Percentiles rank a stretch among this genome's conserved stretches.
Evolutionary conservation across 192 early-diverging fungal genomes (phyloP).

Genomic region (Haplosporangium gracile): DNA sequence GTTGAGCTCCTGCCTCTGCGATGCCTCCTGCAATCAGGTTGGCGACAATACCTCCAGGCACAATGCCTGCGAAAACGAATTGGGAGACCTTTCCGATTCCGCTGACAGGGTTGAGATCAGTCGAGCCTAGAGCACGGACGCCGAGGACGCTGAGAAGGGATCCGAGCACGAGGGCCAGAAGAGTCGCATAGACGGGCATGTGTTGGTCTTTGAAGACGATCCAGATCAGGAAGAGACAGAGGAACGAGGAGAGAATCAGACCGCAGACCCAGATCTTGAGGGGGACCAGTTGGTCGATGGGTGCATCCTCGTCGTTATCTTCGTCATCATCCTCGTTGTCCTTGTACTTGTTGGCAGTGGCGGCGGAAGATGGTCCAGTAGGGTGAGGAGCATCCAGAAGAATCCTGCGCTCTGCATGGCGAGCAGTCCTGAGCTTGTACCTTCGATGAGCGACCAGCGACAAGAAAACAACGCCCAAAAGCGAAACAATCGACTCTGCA

Average conservation of each 20-base stretch:
- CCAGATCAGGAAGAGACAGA: slow-evolving; percentile 74
- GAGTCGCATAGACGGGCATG: slow-evolving; percentile 74
- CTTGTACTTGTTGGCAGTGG: not conserved
- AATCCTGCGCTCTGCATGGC: slow-evolving; percentile 11
- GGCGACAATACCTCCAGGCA: slow-evolving; percentile 77
- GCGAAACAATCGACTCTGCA: slow-evolving; percentile 75
- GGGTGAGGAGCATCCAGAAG: not conserved
- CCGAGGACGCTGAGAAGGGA: slow-evolving; percentile 84
- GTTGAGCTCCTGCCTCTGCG: slow-evolving; percentile 74
- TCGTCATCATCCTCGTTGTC: slow-evolving; percentile 44
- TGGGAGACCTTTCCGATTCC: slow-evolving; percentile 90
- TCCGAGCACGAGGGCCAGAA: slow-evolving; percentile 79
- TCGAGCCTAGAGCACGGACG: slow-evolving; percentile 85
- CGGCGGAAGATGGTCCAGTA: not conserved
- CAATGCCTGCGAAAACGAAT: slow-evolving; percentile 83
- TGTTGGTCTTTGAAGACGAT: slow-evolving; percentile 71
- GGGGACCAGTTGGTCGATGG: slow-evolving; percentile 70
- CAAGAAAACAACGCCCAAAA: slow-evolving; percentile 62
- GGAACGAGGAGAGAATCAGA: slow-evolving; percentile 68
- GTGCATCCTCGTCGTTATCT: slow-evolving; percentile 58
- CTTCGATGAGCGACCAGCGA: slow-evolving; percentile 59
- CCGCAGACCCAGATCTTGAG: slow-evolving; percentile 73
- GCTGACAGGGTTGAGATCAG: slow-evolving; percentile 86
- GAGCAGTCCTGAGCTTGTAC: slow-evolving; percentile 10
- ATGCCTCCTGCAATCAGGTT: slow-evolving; percentile 86